These are phyloP conservation scores for Blastobotrys ciferrii DNA, from an alignment of 1,139 yeast genomes.

Conservation along the genomic window DNA sequence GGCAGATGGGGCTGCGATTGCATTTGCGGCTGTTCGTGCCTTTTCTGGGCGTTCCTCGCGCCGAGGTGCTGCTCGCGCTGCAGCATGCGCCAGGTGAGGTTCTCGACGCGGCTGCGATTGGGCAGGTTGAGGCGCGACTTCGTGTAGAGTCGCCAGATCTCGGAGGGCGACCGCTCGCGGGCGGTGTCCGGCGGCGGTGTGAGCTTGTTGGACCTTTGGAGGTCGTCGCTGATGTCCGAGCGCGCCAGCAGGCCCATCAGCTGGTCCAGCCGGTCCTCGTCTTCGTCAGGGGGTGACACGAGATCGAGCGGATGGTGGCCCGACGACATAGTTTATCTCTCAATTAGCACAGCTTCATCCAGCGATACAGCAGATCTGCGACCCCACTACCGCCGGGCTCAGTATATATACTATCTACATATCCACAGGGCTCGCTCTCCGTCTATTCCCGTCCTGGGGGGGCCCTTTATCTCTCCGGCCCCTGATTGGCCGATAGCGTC, in stretches of 20 bases:
- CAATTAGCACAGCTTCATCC: no score
- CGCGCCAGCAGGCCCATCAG: not conserved
- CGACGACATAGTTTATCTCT: not conserved
- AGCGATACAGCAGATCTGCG: not conserved
- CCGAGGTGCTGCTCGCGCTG: constrained; percentile 10
- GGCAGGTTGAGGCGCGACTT: constrained; percentile 78
- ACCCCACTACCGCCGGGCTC: not conserved
- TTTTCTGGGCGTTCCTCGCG: not conserved
- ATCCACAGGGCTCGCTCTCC: not conserved
- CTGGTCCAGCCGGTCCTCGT: not conserved
- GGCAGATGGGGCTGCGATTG: not conserved
- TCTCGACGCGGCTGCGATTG: constrained; percentile 71
- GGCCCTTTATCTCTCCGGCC: constrained; percentile 1
- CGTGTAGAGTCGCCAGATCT: constrained; percentile 78
- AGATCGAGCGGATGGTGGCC: not conserved
- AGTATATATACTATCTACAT: not conserved
- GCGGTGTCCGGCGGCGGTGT: constrained; percentile 9
- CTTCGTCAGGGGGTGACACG: not conserved
- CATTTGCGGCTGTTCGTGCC: not conserved
- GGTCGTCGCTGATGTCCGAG: constrained; percentile 6
- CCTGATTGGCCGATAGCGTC: constrained; percentile 4
- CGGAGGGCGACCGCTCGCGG: constrained; percentile 51
- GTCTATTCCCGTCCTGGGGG: not conserved
- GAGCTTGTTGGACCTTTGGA: not conserved
- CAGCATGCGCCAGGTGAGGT: constrained; percentile 86